Evolutionary conservation across 2,329 filamentous ascomycete species (phyloP).

Genomic region (Ceratocystis alfenasii): DNA sequence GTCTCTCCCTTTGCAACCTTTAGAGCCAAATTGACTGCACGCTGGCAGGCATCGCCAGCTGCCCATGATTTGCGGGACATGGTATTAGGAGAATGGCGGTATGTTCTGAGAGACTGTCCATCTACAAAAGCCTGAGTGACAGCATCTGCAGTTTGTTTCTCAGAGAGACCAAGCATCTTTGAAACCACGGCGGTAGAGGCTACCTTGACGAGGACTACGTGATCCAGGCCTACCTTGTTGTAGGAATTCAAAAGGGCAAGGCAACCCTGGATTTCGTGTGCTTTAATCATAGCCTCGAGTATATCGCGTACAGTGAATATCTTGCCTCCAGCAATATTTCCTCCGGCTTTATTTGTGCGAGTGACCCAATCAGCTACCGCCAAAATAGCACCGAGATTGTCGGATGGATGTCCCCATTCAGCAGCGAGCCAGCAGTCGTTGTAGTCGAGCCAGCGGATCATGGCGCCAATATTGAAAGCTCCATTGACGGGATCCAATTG

Average conservation of each 20-base stretch:
- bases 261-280: constrained; percentile 97
- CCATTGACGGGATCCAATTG: constrained; percentile 90
- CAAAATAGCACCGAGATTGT: constrained; percentile 94
- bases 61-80: constrained; percentile 99
- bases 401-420: constrained; percentile 97
- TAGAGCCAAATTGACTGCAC: constrained; percentile 78
- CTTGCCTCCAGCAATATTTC: constrained; percentile 77
- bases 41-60: constrained; percentile 93
- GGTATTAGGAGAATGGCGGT: constrained; percentile 95
- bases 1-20: constrained; percentile 87
- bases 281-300: constrained; percentile 96
- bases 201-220: constrained; percentile 96
- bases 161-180: constrained; percentile 81
- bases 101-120: constrained; percentile 88
- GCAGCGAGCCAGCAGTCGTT: constrained; percentile 99
- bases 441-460: constrained; percentile 99
- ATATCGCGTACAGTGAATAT: constrained; percentile 82
- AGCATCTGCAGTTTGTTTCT: constrained; percentile 86
- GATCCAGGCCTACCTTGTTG: constrained; percentile 97
- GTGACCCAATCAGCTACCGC: constrained; percentile 96
- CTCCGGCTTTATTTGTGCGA: constrained; percentile 64
- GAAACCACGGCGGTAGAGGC: constrained; percentile 88
- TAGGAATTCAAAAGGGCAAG: constrained; percentile 94
- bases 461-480: constrained; percentile 97
- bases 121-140: constrained; percentile 97